Evolutionary conservation across 2,329 filamentous ascomycete species (phyloP), one percentile per base, ranked within the genome.

Genomic region (Sordariomycetes sp.): DNA sequence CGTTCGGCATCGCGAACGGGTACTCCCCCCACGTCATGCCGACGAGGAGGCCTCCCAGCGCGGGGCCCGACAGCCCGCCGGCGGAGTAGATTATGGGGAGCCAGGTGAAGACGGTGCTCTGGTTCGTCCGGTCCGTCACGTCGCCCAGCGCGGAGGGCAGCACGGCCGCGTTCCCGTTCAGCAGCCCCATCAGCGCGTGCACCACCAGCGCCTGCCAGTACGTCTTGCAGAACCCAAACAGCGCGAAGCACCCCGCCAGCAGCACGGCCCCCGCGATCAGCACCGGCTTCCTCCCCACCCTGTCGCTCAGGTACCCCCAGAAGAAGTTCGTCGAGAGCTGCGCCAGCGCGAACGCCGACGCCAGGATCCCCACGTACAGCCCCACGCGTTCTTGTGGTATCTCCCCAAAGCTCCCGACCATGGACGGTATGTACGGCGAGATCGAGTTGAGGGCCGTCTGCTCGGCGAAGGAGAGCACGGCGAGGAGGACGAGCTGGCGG

Each of bases 371-470:
- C 0, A 97, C 91, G 68, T 96, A 97, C 50, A 97, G 69, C 1
- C 93, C 94, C 35, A 88, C 87, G 65, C 91, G 77, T 6, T 77
- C 78, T 1, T 79, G 72, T 22, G 87, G 80, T 22, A 97, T 86
- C 61, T 89, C 89, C 1, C 90, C 88, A 69, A 97, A 97, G 1
- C 84, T 85, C 24, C 84, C 82, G 1, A 92, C 86, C 93, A 99
- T 97, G 65, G 91, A 83, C 0, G 94, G 94, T 1, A 99, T 82
- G 71, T 99, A 99, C 1, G 94, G 94, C 12, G 88, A 89, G 66
- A 99, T 97, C 24, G 91, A 96, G 71, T 99, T 99, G 68, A 99
- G 81, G 0, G 94, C 94, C 0, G 93, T 97, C 76, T 99, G 94
- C 70, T 99, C 94, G 58, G 89, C 88, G 24, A 99, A 79, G 7